phyloP scores from a whole-genome alignment of 2,329 filamentous ascomycete genomes.

The Aciculosporium take region DNA sequence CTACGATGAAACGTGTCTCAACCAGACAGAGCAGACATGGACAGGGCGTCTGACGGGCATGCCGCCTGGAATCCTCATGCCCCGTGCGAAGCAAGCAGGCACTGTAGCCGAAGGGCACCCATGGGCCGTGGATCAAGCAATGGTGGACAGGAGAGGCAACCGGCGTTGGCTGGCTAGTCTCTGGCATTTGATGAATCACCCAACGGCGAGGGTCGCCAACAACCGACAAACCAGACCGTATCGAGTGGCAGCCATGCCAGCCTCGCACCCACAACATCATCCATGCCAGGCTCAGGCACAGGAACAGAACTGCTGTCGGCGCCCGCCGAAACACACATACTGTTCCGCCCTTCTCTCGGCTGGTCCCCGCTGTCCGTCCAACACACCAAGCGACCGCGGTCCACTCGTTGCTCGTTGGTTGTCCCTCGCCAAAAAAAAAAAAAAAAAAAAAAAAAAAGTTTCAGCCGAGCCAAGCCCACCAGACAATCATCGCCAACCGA shows the following conservation, averaged over 20 bases:
- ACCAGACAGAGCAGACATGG: too few relatives aligned
- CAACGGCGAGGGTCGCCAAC: background rate
- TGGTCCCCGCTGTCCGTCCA: background rate
- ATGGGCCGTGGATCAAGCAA: background rate
- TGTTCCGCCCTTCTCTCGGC: slow-evolving; percentile 5
- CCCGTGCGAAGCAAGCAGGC: background rate
- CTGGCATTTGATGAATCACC: too few relatives aligned
- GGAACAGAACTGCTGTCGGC: background rate
- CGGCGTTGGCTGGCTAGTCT: too few relatives aligned
- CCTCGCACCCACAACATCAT: background rate
- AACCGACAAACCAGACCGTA: too few relatives aligned
- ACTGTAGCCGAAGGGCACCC: background rate
- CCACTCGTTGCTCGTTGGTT: slow-evolving; percentile 4
- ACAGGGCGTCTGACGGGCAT: too few relatives aligned
- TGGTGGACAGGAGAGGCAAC: background rate
- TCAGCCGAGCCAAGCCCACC: background rate
- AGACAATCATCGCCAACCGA: slow-evolving; percentile 3
- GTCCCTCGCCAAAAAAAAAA: background rate
- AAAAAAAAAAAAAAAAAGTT: background rate
- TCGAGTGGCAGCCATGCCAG: too few relatives aligned
- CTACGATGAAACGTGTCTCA: too few relatives aligned
- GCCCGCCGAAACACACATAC: background rate
- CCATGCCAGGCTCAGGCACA: background rate
- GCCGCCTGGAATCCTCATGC: background rate
- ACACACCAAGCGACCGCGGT: background rate